These are phyloP conservation scores for Iris pallida DNA, from an alignment of 116 monocot species.

Conservation along the genomic window DNA sequence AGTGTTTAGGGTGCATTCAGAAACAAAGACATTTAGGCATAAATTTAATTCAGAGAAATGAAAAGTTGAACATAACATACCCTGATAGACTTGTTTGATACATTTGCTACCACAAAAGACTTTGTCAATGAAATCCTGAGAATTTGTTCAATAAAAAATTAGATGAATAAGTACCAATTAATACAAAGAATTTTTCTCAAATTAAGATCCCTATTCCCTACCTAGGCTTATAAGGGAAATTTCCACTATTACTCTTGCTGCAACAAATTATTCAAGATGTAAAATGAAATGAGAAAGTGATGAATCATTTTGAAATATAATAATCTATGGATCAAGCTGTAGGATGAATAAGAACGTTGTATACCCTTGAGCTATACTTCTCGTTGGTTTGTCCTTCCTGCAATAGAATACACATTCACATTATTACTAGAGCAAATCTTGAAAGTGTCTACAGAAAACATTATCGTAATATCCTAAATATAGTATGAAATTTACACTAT, in stretches of 20 bases:
- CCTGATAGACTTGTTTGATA: neutral
- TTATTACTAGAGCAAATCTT: neutral
- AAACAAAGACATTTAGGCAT: neutral
- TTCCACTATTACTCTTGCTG: slow-evolving; percentile 3
- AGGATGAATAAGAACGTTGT: neutral
- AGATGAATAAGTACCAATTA: neutral
- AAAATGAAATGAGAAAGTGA: neutral
- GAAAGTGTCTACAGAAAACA: neutral
- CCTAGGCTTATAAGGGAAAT: neutral
- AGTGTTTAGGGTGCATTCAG: too few relatives aligned
- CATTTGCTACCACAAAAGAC: neutral
- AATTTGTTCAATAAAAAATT: neutral
- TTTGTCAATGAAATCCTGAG: slow-evolving; percentile 14
- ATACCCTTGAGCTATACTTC: slow-evolving; percentile 2
- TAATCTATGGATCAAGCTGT: neutral
- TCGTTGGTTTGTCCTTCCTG: neutral
- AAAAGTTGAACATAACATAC: slow-evolving; percentile 1
- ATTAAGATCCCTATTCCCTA: neutral
- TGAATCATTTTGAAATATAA: neutral
- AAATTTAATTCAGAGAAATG: neutral
- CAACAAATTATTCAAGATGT: neutral
- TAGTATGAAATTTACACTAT: slow-evolving; percentile 4
- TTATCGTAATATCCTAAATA: neutral
- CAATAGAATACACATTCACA: neutral
- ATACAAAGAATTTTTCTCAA: neutral